Base-by-base conservation (phyloP, 2,329 filamentous ascomycete genomes). In the Cladosporium sp. region DNA sequence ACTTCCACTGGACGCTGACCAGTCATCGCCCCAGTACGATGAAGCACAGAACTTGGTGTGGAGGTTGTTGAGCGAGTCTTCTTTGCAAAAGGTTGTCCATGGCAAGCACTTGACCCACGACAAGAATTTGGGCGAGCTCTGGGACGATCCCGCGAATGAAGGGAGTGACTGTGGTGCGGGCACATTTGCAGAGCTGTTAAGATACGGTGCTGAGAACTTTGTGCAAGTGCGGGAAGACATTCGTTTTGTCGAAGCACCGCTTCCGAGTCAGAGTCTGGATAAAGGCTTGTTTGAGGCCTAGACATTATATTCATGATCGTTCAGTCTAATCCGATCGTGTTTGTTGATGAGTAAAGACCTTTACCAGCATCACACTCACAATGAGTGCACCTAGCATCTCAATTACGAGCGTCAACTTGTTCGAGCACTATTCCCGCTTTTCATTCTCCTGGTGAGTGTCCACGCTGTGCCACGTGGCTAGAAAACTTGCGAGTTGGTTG, bases 151-250 rank as follows among this genome's bases (percentile, higher is more conserved):
- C 10, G 71, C 69, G 24, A 73, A 73, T 34, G 66, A 70, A 64
- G 65, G 70, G 30, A 70, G 68, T 30, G 74, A 76, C 47, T 63
- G 67, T 47, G 68, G 71, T 59, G 49, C 60, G 30, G 75, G 74
- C n/a, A 76, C 74, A 2, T 77, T 75, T 68, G 74, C 71, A 14
- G 72, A 71, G 67, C 51, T 74, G 28, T 64, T 76, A 38, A 71
- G 75, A 64, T 75, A 76, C 65, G 75, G 73, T 10, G 70, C 66
- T 38, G 67, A 71, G n/a, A 69, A 75, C 68, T 75, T 75, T 59
- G 71, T 72, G 57, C 74, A 76, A 68, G 71, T 69, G 12, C 54
- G 68, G 36, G 59, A 64, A 6, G 44, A 55, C 7, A 65, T 70
- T 47, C 65, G 44, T 14, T 66, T 51, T 47, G 62, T 68, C 36